Base-by-base conservation (phyloP, 345 rosid genomes). In the Ceriops zippeliana region DNA sequence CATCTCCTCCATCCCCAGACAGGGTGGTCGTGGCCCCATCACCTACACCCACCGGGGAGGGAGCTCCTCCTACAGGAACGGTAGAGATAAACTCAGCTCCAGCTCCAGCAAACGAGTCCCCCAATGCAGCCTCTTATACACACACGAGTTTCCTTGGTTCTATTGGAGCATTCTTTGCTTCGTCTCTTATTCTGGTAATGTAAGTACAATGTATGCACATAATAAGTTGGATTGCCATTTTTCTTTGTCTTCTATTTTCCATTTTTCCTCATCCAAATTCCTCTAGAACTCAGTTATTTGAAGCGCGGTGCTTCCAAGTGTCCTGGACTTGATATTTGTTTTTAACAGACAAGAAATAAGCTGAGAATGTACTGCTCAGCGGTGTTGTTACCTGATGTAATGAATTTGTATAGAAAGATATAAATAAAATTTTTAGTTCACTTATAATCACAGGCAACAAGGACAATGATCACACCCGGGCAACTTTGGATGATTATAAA, bases 141-240 rank as follows among this genome's bases (percentile, higher is more conserved):
- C 38, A 75, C 54, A 62, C 70, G 38, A 65, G 83, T 61, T 66
- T 77, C 49, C 3, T 42, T 9, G 76, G 76, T 74, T 76, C 73
- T 1, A 60, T 81, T 34, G 84, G 82, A 75, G 87, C 87, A 59
- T 76, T 87, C 68, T 62, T 82, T 28, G 86, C 86, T 79, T 84
- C 89, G 32, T 76, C 84, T 77, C 71, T 87, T 7, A 59, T 83
- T 71, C 42, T 73, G 59, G 30, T 56, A 13, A 10, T 56, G 10
- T 56, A 56, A 56, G 59, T 10, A 42, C 19, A 42, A 42, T 0
- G 49, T 42, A 42, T 42, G 49, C 49, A 42, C 49, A 42, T 42
- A 42, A 42, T 13, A 42, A 42, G 49, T 42, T 42, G 49, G 49
- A 42, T 63, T 61, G 38, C 47, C 66, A 51, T 35, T 21, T 38